Evolutionary conservation across 169 alveolate genomes (phyloP).

Genomic region (Eimeria sp.): DNA sequence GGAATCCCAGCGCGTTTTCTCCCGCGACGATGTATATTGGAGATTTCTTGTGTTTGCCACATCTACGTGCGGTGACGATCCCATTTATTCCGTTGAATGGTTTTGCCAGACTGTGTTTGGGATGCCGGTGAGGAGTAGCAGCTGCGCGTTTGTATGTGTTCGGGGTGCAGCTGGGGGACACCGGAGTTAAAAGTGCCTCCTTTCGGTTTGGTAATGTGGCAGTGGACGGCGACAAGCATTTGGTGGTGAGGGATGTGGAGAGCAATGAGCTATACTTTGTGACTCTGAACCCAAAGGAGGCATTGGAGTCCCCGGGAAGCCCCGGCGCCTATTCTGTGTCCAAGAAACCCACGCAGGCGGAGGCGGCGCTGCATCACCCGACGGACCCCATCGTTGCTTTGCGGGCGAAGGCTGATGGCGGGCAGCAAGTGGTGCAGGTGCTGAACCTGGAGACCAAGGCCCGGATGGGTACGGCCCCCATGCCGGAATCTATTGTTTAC

Average conservation of each 20-base stretch:
- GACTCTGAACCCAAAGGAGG: conserved; percentile 87
- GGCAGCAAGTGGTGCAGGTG: conserved; percentile 92
- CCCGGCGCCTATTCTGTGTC: conserved; percentile 84
- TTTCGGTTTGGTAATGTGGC: conserved; percentile 88
- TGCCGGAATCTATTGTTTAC: conserved; percentile 94
- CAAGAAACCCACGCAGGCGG: conserved; percentile 98
- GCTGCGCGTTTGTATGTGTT: not conserved
- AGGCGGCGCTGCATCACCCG: conserved; percentile 98
- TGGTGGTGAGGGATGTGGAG: conserved; percentile 87
- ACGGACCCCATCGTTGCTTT: conserved; percentile 95
- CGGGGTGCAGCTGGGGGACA: conserved; percentile 80
- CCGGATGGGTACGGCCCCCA: conserved; percentile 94
- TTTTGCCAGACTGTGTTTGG: not conserved
- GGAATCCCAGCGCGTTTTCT: not conserved
- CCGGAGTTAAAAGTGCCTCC: conserved; percentile 84
- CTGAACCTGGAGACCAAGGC: conserved; percentile 95
- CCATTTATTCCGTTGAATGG: not conserved
- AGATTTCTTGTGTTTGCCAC: not conserved
- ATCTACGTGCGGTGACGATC: not conserved
- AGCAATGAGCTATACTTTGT: conserved; percentile 86
- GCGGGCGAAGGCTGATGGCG: conserved; percentile 90
- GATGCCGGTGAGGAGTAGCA: not conserved
- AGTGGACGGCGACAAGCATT: conserved; percentile 85
- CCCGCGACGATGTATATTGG: not conserved
- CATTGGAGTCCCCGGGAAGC: conserved; percentile 54